Base-by-base conservation (phyloP, 1,284 basidiomycete genomes). In the Ustilago tritici region DNA sequence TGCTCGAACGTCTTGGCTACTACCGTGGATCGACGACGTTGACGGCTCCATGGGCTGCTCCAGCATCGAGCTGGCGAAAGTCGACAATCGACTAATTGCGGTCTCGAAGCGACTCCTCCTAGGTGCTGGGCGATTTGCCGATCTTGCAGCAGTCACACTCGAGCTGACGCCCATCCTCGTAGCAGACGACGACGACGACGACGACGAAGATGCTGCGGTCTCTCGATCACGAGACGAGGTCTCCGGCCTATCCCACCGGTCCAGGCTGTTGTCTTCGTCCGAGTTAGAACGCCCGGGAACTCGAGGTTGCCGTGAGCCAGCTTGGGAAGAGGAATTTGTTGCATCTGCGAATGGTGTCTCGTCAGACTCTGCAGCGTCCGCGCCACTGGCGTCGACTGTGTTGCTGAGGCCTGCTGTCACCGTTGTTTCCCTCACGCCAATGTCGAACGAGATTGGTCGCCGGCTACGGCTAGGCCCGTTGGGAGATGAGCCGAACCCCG, bases 41-140 rank as follows among this genome's bases (percentile, higher is more conserved):
- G 65, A 61, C 0, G 36, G 31, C n/a, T 80, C 79, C 19, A 47
- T 61, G 4, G 65, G 71, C 28, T 62, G 62, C 23, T 81, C 81
- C 17, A 81, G 63, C 70, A 84, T 78, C n/a, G 79, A 74, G 36
- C 70, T 82, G 10, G 81, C 80, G 69, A 85, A 80, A 10, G 75
- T 74, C 23, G 82, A 83, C 2, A 86, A 66, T 28, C 84, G 68
- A 23, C 67, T 81, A 23, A 85, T 71, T 9, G 84, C 81, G 17
- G 68, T 76, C 54, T 76, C 78, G 34, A 70, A 79, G 5, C 74
- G 75, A 40, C 73, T 74, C 19, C 65, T 60, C 17, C 73, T 40
- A 4, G 62, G 61, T 34, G 59, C 64, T 14, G 40, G 11, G 34
- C 58, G 49, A 19, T 59, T 36, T 5, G 19, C 32, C 40, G 62